Base-by-base conservation (phyloP, 768 basidiomycete genomes). In the Postia placenta region DNA sequence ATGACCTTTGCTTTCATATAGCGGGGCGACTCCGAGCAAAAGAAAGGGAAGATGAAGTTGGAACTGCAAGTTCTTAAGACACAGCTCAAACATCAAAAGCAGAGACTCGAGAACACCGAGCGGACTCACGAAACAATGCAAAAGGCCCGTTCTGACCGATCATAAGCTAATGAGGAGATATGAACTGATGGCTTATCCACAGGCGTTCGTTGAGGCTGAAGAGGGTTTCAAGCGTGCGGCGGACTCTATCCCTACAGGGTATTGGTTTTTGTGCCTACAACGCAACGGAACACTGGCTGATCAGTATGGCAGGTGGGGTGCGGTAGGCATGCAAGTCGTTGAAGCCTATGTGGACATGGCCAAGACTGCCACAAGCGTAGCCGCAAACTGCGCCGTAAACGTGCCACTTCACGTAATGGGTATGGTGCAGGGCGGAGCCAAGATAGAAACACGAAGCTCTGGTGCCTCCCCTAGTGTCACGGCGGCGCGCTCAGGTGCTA, bases 151-250 rank as follows among this genome's bases (percentile, higher is more conserved):
- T 28, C 9, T 24, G 24, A 20, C 20, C 26, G 6, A 22, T 35
- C 20, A 11, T 17, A 12, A 6, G 17, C 12, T 30, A 33, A 42
- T 28, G 20, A 9, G 7, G 15, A 44, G 4, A 42, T 40, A 22
- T 24, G 7, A 48, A n/a, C n/a, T n/a, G n/a, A n/a, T n/a, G n/a
- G n/a, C n/a, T n/a, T n/a, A n/a, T n/a, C 25, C 11, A 11, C 9
- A 42, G 48, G 5, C 42, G 9, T 50, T 50, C 43, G 14, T 6
- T 5, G 28, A 45, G 6, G 49, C 49, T 36, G 42, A 50, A 27
- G 43, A 44, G 6, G 42, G 45, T 14, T 50, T 50, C 26, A 15
- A 45, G 15, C 17, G 26, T 26, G 40, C 48, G 11, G 41, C 43
- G 12, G 43, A 49, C 41, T 42, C 39, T 17, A 35, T 48, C 9